Percentiles rank a stretch among this genome's conserved stretches.
Evolutionary conservation across 306 rosid genomes (phyloP).

Genomic region (Echinosophora koreensis): DNA sequence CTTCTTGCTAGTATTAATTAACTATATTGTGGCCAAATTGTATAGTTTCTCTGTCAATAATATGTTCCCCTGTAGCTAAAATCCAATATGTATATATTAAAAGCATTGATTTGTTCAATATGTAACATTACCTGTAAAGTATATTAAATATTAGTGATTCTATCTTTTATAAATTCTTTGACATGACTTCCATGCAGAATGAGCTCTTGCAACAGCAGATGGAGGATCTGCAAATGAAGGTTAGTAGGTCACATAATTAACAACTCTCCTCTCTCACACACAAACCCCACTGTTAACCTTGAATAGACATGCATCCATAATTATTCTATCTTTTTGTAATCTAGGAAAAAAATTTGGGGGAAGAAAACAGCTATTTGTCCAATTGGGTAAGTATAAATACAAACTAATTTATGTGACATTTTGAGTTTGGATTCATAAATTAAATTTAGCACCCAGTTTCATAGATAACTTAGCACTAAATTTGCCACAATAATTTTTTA

Average conservation of each 20-base stretch:
- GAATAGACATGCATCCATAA: neutral
- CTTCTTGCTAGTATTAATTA: too few species aligned
- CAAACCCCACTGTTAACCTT: neutral
- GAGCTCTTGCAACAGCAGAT: slow-evolving; percentile 63
- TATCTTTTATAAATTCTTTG: neutral
- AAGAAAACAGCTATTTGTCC: slow-evolving; percentile 35
- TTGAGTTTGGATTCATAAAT: neutral
- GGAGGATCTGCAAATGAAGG: slow-evolving; percentile 48
- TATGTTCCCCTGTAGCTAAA: neutral
- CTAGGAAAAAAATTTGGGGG: slow-evolving; percentile 39
- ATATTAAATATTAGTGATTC: neutral
- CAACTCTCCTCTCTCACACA: neutral
- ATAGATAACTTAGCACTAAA: neutral
- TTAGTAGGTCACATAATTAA: neutral
- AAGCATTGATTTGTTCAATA: neutral
- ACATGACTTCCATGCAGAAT: slow-evolving; percentile 40
- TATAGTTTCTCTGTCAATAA: neutral
- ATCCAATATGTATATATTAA: neutral
- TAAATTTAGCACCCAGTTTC: neutral
- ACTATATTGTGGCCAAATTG: neutral
- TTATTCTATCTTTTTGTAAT: neutral
- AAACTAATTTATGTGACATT: neutral
- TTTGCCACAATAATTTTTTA: neutral
- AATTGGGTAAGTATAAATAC: slow-evolving; percentile 53
- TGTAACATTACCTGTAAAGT: neutral